These are phyloP conservation scores for Bruguiera hainesii DNA, from an alignment of 441 rosid species.

Conservation along the genomic window DNA sequence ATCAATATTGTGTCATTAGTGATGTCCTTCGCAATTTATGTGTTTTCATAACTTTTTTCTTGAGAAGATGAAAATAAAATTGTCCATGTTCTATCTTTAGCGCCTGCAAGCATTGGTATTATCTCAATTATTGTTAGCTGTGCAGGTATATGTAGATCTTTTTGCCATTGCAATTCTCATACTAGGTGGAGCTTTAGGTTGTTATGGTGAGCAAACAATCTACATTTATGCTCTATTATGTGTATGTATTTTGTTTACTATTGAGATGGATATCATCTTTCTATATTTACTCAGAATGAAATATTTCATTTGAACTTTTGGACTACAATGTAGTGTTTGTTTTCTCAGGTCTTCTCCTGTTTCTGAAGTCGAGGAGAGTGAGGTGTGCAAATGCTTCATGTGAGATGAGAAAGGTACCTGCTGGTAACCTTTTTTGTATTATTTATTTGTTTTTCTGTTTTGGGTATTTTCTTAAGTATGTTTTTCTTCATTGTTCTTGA, in stretches of 20 bases:
- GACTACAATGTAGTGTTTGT: background rate
- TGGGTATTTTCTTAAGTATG: background rate
- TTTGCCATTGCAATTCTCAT: conserved; percentile 38
- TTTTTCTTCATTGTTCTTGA: background rate
- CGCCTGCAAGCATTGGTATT: background rate
- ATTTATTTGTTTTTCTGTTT: conserved; percentile 2
- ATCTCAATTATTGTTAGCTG: conserved; percentile 11
- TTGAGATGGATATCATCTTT: no score
- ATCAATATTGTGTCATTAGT: no score
- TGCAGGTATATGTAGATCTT: conserved; percentile 45
- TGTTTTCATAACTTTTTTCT: background rate
- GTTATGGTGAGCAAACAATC: conserved; percentile 45
- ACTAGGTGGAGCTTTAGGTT: conserved; percentile 55
- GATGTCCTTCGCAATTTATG: background rate
- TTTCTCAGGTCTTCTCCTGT: conserved; percentile 41
- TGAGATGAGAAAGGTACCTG: conserved; percentile 57
- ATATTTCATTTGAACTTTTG: background rate
- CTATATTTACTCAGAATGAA: no score
- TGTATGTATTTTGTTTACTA: conserved; percentile 4
- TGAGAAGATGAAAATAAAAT: background rate
- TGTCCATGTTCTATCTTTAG: background rate
- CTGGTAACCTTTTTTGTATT: conserved; percentile 5
- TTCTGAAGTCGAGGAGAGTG: conserved; percentile 43
- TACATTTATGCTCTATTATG: conserved; percentile 7
- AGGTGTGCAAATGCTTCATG: conserved; percentile 50